phyloP scores from a whole-genome alignment of 164 flowering plant species.

The Magnolia changhungtana region DNA sequence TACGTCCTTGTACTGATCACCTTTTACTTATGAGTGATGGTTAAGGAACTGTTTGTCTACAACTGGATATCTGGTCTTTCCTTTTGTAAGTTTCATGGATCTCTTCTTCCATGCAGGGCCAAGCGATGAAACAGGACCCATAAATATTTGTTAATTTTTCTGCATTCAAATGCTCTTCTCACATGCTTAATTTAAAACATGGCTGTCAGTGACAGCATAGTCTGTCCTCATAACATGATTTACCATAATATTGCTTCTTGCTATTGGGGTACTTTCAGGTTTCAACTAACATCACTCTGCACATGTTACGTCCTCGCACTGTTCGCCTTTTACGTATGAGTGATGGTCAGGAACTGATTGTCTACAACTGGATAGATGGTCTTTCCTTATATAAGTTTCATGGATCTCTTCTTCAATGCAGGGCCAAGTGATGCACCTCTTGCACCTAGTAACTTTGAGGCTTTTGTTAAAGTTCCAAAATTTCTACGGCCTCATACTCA shows the following conservation, averaged over 20 bases:
- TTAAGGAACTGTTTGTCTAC: background rate
- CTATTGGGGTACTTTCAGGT: too few relatives aligned
- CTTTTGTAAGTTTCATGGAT: background rate
- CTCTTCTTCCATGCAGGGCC: constrained; percentile 59
- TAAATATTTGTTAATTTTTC: too few relatives aligned
- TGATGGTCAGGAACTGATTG: background rate
- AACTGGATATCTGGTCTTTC: background rate
- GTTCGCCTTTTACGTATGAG: background rate
- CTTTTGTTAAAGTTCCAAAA: constrained; percentile 87
- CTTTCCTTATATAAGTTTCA: background rate
- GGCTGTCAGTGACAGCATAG: too few relatives aligned
- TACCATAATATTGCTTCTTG: too few relatives aligned
- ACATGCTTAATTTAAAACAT: too few relatives aligned
- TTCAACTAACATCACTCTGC: too few relatives aligned
- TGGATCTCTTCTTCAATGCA: constrained; percentile 28
- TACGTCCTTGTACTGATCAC: too few relatives aligned
- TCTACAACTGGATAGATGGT: background rate
- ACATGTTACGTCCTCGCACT: too few relatives aligned
- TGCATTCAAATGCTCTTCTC: too few relatives aligned
- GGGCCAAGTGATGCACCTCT: constrained; percentile 97
- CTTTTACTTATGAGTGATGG: background rate
- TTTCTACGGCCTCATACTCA: constrained; percentile 92
- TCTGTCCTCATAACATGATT: too few relatives aligned
- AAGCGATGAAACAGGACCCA: constrained; percentile 35
- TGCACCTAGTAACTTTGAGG: constrained; percentile 76